Conservation (phyloP, 495 filamentous ascomycete species). For the Penicillium egyptiacum region DNA sequence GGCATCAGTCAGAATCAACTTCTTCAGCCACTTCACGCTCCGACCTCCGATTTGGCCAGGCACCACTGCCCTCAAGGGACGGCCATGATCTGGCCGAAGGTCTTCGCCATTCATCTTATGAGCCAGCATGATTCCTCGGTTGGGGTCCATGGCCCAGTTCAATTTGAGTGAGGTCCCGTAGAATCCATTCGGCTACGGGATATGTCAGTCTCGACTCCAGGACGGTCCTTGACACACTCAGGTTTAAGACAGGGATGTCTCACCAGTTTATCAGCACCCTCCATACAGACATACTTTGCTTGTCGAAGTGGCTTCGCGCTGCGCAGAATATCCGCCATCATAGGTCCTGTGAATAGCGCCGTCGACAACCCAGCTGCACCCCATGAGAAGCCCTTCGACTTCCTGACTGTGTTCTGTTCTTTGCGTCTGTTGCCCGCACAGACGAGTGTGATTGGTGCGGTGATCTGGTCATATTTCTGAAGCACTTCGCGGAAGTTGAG, state of each 20-base stretch:
- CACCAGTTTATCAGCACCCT: constrained; percentile 82
- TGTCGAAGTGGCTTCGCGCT: constrained; percentile 66
- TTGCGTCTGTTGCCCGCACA: constrained; percentile 94
- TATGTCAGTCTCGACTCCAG: constrained; percentile 4
- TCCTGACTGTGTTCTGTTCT: constrained; percentile 89
- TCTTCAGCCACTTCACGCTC: constrained; percentile 95
- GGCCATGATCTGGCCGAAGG: constrained; percentile 84
- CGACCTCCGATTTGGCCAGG: constrained; percentile 93
- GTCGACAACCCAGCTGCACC: constrained; percentile 88
- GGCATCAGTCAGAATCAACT: constrained; percentile 69
- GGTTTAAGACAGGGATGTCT: constrained; percentile 15
- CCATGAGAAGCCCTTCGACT: constrained; percentile 97
- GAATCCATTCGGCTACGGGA: constrained; percentile 71
- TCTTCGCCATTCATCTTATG: constrained; percentile 91
- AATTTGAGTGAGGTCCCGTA: constrained; percentile 90
- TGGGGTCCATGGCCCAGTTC: constrained; percentile 83
- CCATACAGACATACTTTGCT: constrained; percentile 89
- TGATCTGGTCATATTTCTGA: constrained; percentile 76
- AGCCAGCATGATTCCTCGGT: constrained; percentile 84
- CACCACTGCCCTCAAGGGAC: constrained; percentile 79
- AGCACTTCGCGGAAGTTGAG: constrained; percentile 75
- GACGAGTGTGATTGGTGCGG: constrained; percentile 84
- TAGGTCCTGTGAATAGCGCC: constrained; percentile 83
- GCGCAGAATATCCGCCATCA: constrained; percentile 70
- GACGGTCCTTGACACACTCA: neutral